These are phyloP conservation scores for Euphrasia arctica DNA, from an alignment of 305 asterid species.

Conservation along the genomic window DNA sequence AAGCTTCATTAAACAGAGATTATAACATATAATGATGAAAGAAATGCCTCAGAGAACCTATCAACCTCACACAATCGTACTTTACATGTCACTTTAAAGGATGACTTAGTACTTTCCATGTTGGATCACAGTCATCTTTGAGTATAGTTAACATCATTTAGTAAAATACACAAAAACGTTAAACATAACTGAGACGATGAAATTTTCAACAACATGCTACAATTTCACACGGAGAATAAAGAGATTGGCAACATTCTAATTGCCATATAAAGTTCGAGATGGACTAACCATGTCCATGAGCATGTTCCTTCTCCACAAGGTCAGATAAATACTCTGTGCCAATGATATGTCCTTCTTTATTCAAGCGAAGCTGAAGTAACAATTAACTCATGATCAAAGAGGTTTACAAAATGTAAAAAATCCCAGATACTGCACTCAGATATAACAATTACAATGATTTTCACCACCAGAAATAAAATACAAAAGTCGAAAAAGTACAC, in stretches of 20 bases:
- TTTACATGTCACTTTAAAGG: too few species aligned
- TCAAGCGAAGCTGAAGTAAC: slow-evolving; percentile 85
- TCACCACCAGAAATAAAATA: slow-evolving; percentile 3
- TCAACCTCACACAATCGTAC: background rate
- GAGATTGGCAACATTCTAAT: slow-evolving; percentile 11
- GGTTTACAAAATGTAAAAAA: slow-evolving; percentile 6
- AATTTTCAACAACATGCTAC: slow-evolving; percentile 11
- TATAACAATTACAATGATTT: slow-evolving; percentile 5
- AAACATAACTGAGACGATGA: slow-evolving; percentile 2
- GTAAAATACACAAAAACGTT: background rate
- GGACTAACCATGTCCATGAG: slow-evolving; percentile 80
- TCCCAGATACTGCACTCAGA: background rate
- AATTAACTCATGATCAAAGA: slow-evolving; percentile 28
- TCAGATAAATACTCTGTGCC: slow-evolving; percentile 94
- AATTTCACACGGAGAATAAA: slow-evolving; percentile 8
- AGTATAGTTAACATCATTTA: slow-evolving; percentile 1
- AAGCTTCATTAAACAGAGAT: background rate
- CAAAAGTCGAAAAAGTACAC: background rate
- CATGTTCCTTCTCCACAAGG: slow-evolving; percentile 91
- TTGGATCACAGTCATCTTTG: slow-evolving; percentile 2
- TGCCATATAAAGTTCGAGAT: slow-evolving; percentile 8
- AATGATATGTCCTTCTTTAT: slow-evolving; percentile 61
- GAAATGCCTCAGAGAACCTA: background rate
- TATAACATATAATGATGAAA: background rate
- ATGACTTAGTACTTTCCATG: slow-evolving; percentile 16